Evolutionary conservation across 768 basidiomycete species (phyloP).

Genomic region (Pleurotus tuoliensis): DNA sequence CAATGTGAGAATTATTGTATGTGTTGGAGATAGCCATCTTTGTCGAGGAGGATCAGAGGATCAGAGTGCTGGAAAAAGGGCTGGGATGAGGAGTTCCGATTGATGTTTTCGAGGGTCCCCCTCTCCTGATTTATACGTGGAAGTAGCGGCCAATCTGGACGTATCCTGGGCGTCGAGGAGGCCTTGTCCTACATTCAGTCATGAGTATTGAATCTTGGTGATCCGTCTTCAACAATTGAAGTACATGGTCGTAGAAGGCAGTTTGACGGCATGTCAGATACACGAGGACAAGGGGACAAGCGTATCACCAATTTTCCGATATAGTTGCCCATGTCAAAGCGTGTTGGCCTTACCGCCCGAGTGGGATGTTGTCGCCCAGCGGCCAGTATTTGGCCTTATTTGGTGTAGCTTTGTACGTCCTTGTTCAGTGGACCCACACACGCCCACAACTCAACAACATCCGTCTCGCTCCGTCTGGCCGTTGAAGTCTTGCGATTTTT

Average conservation of each 20-base stretch:
- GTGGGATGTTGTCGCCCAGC: background rate
- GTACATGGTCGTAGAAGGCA: no score
- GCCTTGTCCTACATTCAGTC: conserved; percentile 2
- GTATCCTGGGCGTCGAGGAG: background rate
- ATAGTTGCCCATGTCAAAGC: background rate
- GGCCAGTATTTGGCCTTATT: background rate
- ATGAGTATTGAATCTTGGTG: no score
- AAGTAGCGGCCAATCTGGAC: background rate
- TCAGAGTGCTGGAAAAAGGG: no score
- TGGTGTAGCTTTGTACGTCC: conserved; percentile 2
- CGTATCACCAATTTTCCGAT: background rate
- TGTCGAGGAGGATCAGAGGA: background rate
- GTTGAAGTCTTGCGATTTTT: no score
- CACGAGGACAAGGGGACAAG: background rate
- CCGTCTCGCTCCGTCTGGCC: no score
- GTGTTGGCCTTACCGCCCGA: background rate
- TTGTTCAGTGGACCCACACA: conserved; percentile 7
- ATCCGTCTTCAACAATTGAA: no score
- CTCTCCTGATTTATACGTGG: background rate
- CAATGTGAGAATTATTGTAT: background rate
- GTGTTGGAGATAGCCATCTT: background rate
- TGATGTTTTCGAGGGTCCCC: no score
- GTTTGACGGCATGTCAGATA: background rate
- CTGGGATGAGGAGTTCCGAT: no score
- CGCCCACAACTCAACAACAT: background rate